phyloP scores from a whole-genome alignment of 305 asterid genomes.

The Andrographis paniculata region DNA sequence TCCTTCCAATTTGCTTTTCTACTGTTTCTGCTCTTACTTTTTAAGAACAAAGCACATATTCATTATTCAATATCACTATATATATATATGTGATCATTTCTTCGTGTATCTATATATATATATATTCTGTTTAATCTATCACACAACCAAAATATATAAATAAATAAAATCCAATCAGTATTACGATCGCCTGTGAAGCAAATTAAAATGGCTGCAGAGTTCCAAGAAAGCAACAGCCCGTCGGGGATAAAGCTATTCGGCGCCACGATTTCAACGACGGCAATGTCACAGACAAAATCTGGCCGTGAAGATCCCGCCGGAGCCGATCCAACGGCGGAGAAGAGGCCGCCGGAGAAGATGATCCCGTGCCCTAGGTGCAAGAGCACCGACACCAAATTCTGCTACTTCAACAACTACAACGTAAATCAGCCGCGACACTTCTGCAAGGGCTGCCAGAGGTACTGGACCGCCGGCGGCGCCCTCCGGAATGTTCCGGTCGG shows the following conservation, averaged over 20 bases:
- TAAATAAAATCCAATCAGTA: too few relatives aligned
- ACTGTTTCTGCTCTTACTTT: background rate
- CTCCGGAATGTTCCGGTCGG: too few relatives aligned
- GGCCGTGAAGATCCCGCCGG: background rate
- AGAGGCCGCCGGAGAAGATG: constrained; percentile 63
- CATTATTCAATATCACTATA: background rate
- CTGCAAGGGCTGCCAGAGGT: too few relatives aligned
- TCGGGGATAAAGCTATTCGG: constrained; percentile 82
- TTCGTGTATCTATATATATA: too few relatives aligned
- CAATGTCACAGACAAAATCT: background rate
- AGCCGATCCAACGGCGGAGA: constrained; percentile 16
- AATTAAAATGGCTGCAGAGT: too few relatives aligned
- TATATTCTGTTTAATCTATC: background rate
- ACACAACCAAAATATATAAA: too few relatives aligned
- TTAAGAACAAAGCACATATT: background rate
- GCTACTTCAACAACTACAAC: too few relatives aligned
- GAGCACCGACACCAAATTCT: constrained; percentile 64
- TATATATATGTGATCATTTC: too few relatives aligned
- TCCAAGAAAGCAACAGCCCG: constrained; percentile 23
- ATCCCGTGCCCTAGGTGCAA: constrained; percentile 83
- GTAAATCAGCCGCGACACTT: too few relatives aligned
- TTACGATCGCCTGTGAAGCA: background rate
- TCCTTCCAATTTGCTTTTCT: too few relatives aligned
- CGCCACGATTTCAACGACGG: constrained; percentile 43
- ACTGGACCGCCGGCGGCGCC: too few relatives aligned